Percentiles rank a stretch among this genome's conserved stretches.
Conservation (phyloP, 2,329 filamentous ascomycete species). For the Colletotrichum sp. region DNA sequence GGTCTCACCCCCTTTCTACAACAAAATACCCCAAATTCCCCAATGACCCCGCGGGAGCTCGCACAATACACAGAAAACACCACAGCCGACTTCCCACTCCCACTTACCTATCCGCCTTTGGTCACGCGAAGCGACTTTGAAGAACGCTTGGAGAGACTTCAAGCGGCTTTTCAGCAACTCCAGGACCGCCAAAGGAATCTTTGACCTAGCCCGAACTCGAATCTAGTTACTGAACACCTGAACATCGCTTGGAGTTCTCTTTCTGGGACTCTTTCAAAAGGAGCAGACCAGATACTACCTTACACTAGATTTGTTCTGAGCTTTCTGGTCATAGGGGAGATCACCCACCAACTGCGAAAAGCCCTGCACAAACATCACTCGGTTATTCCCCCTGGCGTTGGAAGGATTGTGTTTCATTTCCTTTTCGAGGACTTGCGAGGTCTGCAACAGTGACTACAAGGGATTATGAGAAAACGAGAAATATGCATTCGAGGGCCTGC, state of each 20-base stretch:
- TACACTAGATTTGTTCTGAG: neutral
- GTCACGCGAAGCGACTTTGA: neutral
- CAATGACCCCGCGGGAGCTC: neutral
- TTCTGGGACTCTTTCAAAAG: neutral
- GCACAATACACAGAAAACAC: neutral
- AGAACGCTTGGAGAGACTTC: neutral
- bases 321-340: neutral
- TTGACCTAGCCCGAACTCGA: neutral
- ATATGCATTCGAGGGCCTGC: neutral
- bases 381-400: conserved; percentile 13
- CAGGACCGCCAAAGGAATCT: neutral
- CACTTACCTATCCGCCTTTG: neutral
- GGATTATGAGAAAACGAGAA: conserved; percentile 14
- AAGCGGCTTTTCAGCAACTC: neutral
- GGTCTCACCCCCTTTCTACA: neutral
- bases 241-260: neutral
- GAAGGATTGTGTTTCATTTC: neutral
- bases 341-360: neutral
- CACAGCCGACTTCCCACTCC: neutral
- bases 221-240: neutral
- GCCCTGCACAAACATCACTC: neutral
- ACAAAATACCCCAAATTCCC: neutral
- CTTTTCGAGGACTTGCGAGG: neutral
- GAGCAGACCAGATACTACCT: neutral
- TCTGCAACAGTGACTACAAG: conserved; percentile 7